phyloP scores from a whole-genome alignment of 1,284 basidiomycete species.

The Pholiota adiposa region DNA sequence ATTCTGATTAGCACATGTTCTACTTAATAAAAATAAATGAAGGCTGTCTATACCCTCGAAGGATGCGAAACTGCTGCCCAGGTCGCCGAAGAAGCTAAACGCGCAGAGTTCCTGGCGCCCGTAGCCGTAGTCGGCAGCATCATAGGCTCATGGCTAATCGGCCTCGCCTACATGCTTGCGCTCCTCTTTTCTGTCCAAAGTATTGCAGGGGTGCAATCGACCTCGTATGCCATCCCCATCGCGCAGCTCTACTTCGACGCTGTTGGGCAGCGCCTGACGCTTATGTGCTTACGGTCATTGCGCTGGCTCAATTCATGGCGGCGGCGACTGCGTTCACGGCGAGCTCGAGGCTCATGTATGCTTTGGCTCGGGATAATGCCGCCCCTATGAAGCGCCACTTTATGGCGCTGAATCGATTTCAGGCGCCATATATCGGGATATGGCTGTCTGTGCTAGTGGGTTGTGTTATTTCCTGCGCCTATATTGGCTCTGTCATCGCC shows the following conservation, averaged over 20 bases:
- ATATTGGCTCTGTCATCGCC: conserved; percentile 59
- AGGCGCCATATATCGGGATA: conserved; percentile 60
- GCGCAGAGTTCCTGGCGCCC: conserved; percentile 60
- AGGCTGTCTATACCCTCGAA: conserved; percentile 66
- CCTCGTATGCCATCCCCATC: conserved; percentile 58
- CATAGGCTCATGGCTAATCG: conserved; percentile 64
- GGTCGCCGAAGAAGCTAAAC: conserved; percentile 62
- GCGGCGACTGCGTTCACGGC: conserved; percentile 65
- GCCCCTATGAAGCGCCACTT: conserved; percentile 50
- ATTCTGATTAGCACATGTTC: neutral
- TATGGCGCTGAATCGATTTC: conserved; percentile 54
- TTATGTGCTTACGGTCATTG: conserved; percentile 58
- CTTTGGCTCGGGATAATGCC: conserved; percentile 57
- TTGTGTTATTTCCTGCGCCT: conserved; percentile 60
- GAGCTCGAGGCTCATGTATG: conserved; percentile 60
- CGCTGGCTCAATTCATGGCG: conserved; percentile 58
- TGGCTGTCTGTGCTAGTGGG: conserved; percentile 60
- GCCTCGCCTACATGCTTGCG: conserved; percentile 61
- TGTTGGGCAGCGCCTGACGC: conserved; percentile 49
- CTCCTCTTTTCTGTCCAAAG: conserved; percentile 63
- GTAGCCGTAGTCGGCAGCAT: conserved; percentile 60
- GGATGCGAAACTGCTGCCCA: conserved; percentile 69
- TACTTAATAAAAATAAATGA: neutral
- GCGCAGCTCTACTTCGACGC: conserved; percentile 63
- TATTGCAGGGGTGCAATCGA: conserved; percentile 51